Base-by-base conservation (phyloP, 805 yeast species). In the Kluyveromyces aestuarii region DNA sequence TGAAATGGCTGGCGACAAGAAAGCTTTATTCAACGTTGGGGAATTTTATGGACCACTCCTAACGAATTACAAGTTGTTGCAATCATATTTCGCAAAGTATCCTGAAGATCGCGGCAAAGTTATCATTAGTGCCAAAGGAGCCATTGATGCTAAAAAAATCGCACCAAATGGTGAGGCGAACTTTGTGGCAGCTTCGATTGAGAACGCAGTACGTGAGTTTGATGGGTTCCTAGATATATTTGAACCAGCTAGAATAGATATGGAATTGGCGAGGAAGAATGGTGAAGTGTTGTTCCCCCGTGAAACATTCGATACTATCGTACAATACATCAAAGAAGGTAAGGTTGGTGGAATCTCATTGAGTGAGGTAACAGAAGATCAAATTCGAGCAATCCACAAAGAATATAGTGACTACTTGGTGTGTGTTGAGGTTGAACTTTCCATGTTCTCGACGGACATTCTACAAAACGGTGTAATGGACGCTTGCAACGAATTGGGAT, bases 391-490 rank as follows among this genome's bases (percentile, higher is more conserved):
- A 51, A 90, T 93, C 2, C 66, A 70, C 37, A 65, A 71, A 40
- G 75, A 78, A 3, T 72, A 73, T 48, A 60, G 55, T 42, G 64
- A 66, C 42, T 84, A 82, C 39, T 73, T 87, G 48, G 72, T 79
- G 2, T 79, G 79, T 55, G 86, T 84, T 41, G 96, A 89, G 69
- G 73, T 84, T 40, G 97, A 89, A 66, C 75, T 82, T 51, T 86
- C 95, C 2, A 61, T 90, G 49, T 78, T 83, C 69, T 64, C 80
- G n/a, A 75, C 78, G 41, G 86, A 84, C 14, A 75, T 82, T 37
- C 59, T 80, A 41, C 50, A 62, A 2, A 80, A 84, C 60, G 96
- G 91, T 1, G 72, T 84, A 18, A 75, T 82, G 52, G 77, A 73
- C 3, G 73, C 76, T 6, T 78, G 83, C 53, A 73, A 76, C 18